Base-by-base conservation (phyloP, 352 stramenopile genomes). In the Globisporangium perplexum region DNA sequence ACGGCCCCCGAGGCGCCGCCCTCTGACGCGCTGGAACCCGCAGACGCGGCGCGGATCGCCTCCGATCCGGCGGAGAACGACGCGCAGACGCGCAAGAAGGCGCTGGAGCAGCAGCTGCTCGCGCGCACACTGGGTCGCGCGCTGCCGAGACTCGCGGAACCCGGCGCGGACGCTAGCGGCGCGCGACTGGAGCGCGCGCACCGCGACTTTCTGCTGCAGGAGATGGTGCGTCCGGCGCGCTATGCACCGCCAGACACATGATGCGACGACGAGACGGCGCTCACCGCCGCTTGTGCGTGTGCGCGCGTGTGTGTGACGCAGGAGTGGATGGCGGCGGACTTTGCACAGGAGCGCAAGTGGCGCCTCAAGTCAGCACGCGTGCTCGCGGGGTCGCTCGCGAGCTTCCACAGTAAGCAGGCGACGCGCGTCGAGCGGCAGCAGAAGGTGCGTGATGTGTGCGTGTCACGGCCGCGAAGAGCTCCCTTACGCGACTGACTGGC, bases 281-380 rank as follows among this genome's bases (percentile, higher is more conserved):
- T 39, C 18, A 48, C 45, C n/a, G n/a, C n/a, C n/a, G n/a, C n/a
- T n/a, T 35, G 20, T 3, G 7, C 51, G 22, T 58, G 8, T 47
- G 0, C 49, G 17, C 54, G n/a, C 24, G 6, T n/a, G 17, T 2
- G 7, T n/a, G 5, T 53, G 48, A 22, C 11, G 24, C 24, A 71
- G 77, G 73, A 89, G 59, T 98, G 93, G 93, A 97, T 98, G 87
- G 74, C 90, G 6, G 84, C 88, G 1, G 93, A 98, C 57, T 98
- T 98, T 66, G 54, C 66, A 30, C 79, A 95, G 54, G 93, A 98
- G 65, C 71, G 88, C 44, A 90, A 92, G 59, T 93, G 86, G 69
- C 83, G 94, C 23, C 26, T 78, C 17, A 84, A 86, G 51, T 77
- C 78, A 47, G 78, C 78, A 15, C 93, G 92, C 35, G 83, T 76